Evolutionary conservation across 1,139 yeast species (phyloP), one percentile per base, ranked within the genome.

Genomic region (Geotrichum fermentans): DNA sequence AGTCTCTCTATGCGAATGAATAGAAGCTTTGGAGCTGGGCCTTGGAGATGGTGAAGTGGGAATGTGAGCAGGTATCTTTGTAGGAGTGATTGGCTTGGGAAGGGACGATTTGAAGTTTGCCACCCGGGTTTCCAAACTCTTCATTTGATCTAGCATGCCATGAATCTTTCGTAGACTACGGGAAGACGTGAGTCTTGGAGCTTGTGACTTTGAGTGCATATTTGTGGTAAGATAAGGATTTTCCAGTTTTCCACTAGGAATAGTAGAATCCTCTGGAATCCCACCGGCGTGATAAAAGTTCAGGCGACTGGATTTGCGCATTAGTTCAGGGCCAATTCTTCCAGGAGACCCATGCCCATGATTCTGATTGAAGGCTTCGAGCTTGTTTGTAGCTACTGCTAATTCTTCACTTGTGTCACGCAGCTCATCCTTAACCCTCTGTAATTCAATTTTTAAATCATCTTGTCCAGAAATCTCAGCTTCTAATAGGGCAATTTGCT

Each of bases 351-450:
- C 11, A 10, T 4, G 18, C 8, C 6, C 24, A 16, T 39, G 10
- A 28, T 29, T 18, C 26, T 51, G 13, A 57, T 55, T 28, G 10
- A 61, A 52, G 47, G 54, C 60, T 45, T 61, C 60, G 18, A 52
- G 41, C 33, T 40, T 42, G 18, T 45, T 46, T 6, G 53, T 50
- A 2, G 60, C 57, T 4, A 61, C 55, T 1, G 61, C 53, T 34
- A 66, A 55, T 45, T 67, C 71, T 37, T 66, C 69, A 17, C 55
- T 56, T 8, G 64, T 57, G 24, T 67, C 71, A 14, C 66, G 52
- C 11, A 67, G 55, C 45, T 67, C 69, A 37, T 66, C 70, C 41
- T 63, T 62, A 4, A 66, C 52, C 13, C 71, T 60, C 47, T 67
- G 71, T 14, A 64, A 57, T 45, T 64, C 68, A 17, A 60, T 58